Evolutionary conservation across 2,329 filamentous ascomycete species (phyloP).

Genomic region (Fusarium circinatum): DNA sequence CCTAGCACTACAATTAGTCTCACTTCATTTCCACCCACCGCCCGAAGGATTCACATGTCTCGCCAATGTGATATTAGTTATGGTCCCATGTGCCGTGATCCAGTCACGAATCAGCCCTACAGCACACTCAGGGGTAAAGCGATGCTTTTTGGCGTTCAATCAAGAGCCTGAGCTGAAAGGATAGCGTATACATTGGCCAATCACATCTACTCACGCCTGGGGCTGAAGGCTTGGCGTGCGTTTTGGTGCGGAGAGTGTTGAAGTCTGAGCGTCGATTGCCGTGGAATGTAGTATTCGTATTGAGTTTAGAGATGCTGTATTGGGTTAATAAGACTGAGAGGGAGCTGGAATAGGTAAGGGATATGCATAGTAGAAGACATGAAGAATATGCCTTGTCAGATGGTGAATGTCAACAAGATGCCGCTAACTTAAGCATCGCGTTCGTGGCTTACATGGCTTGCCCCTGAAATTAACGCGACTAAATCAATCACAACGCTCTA

Average conservation of each 20-base stretch:
- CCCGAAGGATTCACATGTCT: background rate
- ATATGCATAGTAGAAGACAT: too few relatives aligned
- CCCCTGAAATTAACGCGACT: constrained; percentile 21
- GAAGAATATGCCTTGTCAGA: background rate
- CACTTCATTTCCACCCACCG: constrained; percentile 25
- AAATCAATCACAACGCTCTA: background rate
- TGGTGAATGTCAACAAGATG: background rate
- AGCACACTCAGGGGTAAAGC: background rate
- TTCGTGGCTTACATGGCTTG: constrained; percentile 3
- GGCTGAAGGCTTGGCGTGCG: background rate
- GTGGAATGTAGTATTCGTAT: background rate
- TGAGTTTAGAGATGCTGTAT: background rate
- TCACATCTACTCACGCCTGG: rapidly evolving
- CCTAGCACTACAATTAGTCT: background rate
- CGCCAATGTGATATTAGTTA: background rate
- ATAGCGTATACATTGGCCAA: background rate
- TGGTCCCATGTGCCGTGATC: background rate
- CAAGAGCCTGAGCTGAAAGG: background rate
- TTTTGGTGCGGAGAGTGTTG: background rate
- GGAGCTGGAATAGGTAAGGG: background rate
- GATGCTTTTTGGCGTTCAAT: background rate
- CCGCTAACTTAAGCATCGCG: background rate
- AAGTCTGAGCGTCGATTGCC: background rate
- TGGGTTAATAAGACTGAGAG: background rate
- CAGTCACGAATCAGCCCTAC: constrained; percentile 16